Base-by-base conservation (phyloP, 2,329 filamentous ascomycete genomes). In the Ophioceras dolichostomum region DNA sequence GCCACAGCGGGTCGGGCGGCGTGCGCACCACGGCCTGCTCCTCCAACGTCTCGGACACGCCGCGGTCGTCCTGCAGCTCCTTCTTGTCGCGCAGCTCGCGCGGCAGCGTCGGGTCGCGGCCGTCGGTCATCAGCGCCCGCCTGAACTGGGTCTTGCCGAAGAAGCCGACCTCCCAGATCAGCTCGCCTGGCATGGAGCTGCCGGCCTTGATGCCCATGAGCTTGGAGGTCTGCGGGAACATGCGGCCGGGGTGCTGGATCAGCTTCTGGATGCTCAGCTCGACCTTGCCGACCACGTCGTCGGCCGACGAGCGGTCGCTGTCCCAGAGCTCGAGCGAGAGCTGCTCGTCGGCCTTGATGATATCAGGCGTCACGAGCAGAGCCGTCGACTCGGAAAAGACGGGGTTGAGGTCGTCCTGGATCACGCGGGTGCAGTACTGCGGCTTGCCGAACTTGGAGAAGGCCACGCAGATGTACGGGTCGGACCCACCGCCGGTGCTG, bases 361-460 rank as follows among this genome's bases (percentile, higher is more conserved):
- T 68, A 45, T 95, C 88, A 0, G 84, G 73, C 0, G 84, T 94
- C 5, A 98, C 84, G 13, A 95, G 65, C 14, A 96, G 67, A 2
- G 85, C 87, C 31, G 84, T 79, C 2, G 76, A 83, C 59, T 96
- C 91, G 50, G 91, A 83, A 66, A 93, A 96, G 4, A 94, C 70
- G 0, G 91, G 91, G 51, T 96, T 94, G 38, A 94, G 70, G 47
- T 95, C 83, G 51, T 96, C 89, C 37, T 89, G 86, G 45, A 96
- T 95, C 36, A 96, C 88, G 34, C 91, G 79, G 2, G 91, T 96
- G 58, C 88, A 95, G 59, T 94, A 96, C 74, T 94, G 93, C 2
- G 89, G 89, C 61, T 98, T 98, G 39, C 83, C 84, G 49, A 95
- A 96, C 57, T 96, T 95, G 50, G 85, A 93, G 65, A 93, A 96